Evolutionary conservation across 768 basidiomycete species (phyloP), one percentile per base, ranked within the genome.

Genomic region (Boletus sp.): DNA sequence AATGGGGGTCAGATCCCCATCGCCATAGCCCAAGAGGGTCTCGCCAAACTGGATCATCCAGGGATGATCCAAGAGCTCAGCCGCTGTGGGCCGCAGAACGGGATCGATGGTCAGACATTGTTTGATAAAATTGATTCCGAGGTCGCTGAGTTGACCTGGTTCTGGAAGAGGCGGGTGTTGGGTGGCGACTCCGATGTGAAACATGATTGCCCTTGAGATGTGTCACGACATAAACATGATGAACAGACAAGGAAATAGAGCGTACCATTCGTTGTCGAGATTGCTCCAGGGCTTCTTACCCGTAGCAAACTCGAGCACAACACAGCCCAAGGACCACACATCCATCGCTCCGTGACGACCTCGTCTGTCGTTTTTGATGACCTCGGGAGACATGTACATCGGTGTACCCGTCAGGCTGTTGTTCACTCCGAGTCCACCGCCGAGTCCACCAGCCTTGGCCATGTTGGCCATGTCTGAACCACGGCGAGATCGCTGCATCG

Each of bases 381-480:
- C 86, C 70, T 99, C 97, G 2, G 97, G 97, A 6, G 95, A 97
- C 93, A 99, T 98, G 73, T 99, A 98, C 96, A 98, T 98, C 0
- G 97, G 97, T 12, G 97, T 99, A 17, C 94, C 96, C 1, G 95
- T 97, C 35, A 99, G 76, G 63, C 90, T 91, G 73, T 94, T 94
- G 69, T 87, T 86, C 74, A 87, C 78, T 33, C 80, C 83, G 28
- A 80, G 69, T 6, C 77, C 73, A 44, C 65, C 71, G 14, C 70
- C 63, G 15, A 69, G 57, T 35, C 77, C 64, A 68, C 80, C 60
- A 52, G 57, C 74, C 58, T 60, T 75, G 69, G 64, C 56, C 1
- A 68, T 41, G n/a, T 59, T 63, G 20, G 66, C 64, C n/a, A 73
- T 67, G 54, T 82, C 84, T 3, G 80, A 67, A 7, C 74, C 75